These are phyloP conservation scores for Epichloe aotearoae DNA, from an alignment of 2,329 filamentous ascomycete species.

Conservation along the genomic window DNA sequence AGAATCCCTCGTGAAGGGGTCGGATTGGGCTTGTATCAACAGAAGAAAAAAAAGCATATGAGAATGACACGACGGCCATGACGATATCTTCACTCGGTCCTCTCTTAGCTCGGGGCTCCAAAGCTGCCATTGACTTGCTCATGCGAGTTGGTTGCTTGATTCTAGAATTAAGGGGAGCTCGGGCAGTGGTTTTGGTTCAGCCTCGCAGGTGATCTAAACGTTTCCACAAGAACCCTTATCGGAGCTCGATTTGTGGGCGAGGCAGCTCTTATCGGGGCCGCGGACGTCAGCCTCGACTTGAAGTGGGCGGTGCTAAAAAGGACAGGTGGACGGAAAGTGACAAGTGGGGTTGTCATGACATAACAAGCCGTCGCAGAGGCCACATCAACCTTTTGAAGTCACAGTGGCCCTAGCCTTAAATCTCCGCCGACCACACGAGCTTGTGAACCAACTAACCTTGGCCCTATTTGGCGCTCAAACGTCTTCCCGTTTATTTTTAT, in stretches of 20 bases:
- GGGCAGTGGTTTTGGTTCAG: neutral
- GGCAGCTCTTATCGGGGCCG: constrained; percentile 5
- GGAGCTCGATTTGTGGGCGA: neutral
- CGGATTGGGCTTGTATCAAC: constrained; percentile 1
- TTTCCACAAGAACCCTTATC: constrained; percentile 1
- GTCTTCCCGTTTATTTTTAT: too few species aligned
- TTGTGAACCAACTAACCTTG: neutral
- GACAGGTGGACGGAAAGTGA: constrained; percentile 1
- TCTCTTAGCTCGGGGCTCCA: neutral
- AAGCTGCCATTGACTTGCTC: neutral
- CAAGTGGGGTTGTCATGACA: constrained; percentile 7
- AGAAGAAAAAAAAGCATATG: constrained; percentile 3
- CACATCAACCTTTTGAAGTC: constrained; percentile 19
- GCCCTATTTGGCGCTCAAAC: too few species aligned
- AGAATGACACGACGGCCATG: constrained; percentile 2
- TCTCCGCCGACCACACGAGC: neutral
- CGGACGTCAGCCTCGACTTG: neutral
- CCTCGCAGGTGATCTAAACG: neutral
- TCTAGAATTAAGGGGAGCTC: too few species aligned
- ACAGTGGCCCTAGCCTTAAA: neutral
- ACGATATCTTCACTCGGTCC: neutral
- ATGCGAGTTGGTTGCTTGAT: neutral
- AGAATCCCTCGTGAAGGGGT: neutral
- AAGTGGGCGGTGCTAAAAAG: neutral
- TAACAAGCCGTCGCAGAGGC: constrained; percentile 13